Conservation (phyloP, 192 early-diverging fungal genomes). For the Physocladia obscura region DNA sequence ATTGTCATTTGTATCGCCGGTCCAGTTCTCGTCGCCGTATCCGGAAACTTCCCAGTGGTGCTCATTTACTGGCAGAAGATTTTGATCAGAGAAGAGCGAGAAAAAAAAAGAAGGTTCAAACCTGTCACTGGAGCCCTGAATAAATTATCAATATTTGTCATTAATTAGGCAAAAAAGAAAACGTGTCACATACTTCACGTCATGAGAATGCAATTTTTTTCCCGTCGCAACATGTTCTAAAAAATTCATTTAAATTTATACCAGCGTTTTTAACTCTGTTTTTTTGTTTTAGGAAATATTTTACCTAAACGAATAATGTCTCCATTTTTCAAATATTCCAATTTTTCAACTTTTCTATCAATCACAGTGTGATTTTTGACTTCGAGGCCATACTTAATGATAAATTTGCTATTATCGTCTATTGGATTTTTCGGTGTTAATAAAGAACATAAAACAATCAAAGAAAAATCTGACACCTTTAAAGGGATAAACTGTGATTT, state of each 20-base stretch:
- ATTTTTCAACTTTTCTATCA: slow-evolving; percentile 27
- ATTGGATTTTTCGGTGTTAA: too few relatives aligned
- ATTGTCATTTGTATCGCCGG: slow-evolving; percentile 89
- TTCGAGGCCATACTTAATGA: slow-evolving; percentile 50
- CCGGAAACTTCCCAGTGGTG: slow-evolving; percentile 51
- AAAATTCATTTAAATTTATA: too few relatives aligned
- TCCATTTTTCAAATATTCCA: slow-evolving; percentile 54
- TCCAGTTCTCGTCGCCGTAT: slow-evolving; percentile 57
- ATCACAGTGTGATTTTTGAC: slow-evolving; percentile 31
- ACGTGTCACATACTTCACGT: slow-evolving; percentile 32
- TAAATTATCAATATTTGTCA: not conserved
- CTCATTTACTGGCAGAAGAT: slow-evolving; percentile 40
- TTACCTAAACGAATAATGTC: slow-evolving; percentile 74
- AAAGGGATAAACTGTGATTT: slow-evolving; percentile 57
- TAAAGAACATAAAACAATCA: not conserved
- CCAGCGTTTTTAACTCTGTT: too few relatives aligned
- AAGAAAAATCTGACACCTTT: too few relatives aligned
- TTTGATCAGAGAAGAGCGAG: not conserved
- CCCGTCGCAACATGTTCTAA: slow-evolving; percentile 40
- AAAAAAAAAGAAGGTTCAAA: not conserved
- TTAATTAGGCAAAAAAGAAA: not conserved
- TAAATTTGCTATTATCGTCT: slow-evolving; percentile 79
- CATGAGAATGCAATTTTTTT: slow-evolving; percentile 49
- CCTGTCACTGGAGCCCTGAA: not conserved
- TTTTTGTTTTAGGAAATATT: too few relatives aligned